Conservation (phyloP, 805 yeast species). For the Metschnikowia sp. region DNA sequence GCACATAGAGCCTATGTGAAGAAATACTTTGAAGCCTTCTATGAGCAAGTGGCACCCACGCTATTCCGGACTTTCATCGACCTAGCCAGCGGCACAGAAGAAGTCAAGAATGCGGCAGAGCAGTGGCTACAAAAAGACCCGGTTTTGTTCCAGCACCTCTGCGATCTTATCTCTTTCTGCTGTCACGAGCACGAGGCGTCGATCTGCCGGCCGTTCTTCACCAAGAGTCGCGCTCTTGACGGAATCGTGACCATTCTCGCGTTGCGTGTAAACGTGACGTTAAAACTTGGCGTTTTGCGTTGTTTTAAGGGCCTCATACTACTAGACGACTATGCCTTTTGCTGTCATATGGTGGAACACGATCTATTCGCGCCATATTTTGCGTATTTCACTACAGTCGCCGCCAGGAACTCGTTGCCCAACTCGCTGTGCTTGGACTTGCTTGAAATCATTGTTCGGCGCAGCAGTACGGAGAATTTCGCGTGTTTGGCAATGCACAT, state of each 20-base stretch:
- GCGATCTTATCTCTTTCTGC: slow-evolving; percentile 71
- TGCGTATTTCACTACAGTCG: slow-evolving; percentile 45
- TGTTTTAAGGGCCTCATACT: slow-evolving; percentile 61
- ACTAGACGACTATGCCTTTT: slow-evolving; percentile 61
- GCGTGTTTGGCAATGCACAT: slow-evolving; percentile 29
- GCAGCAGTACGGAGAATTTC: slow-evolving; percentile 25
- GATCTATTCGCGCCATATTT: slow-evolving; percentile 51
- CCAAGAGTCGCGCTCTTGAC: slow-evolving; percentile 54
- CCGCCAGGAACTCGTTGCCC: slow-evolving; percentile 55
- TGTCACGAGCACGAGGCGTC: slow-evolving; percentile 58
- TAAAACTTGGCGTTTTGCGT: slow-evolving; percentile 66
- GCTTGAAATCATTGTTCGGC: slow-evolving; percentile 41
- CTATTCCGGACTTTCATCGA: slow-evolving; percentile 49
- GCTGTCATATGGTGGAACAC: slow-evolving; percentile 52
- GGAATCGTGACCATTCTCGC: slow-evolving; percentile 53
- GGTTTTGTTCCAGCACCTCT: slow-evolving; percentile 51
- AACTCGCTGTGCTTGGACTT: slow-evolving; percentile 76
- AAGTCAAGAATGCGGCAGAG: slow-evolving; percentile 3
- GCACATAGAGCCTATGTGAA: slow-evolving; percentile 25
- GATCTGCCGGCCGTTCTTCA: slow-evolving; percentile 58
- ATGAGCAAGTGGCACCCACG: slow-evolving; percentile 55
- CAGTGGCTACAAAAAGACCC: slow-evolving; percentile 29
- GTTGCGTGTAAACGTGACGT: slow-evolving; percentile 42
- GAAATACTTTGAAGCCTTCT: slow-evolving; percentile 57
- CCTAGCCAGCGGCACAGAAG: slow-evolving; percentile 17